These are phyloP conservation scores for Aspergillus campestris DNA, from an alignment of 495 filamentous ascomycete genomes.

Conservation along the genomic window DNA sequence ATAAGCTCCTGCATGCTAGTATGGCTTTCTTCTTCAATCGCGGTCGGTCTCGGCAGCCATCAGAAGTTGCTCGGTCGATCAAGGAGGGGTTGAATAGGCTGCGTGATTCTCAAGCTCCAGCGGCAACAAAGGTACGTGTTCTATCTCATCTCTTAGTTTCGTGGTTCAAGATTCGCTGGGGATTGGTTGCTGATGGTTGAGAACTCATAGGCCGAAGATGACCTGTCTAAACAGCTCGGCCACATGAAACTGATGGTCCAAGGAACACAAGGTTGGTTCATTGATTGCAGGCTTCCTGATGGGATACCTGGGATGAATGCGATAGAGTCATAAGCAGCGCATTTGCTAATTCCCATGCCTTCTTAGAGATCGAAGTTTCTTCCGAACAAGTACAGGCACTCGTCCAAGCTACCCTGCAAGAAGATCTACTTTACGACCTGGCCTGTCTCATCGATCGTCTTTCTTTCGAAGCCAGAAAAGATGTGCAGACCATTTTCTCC, in stretches of 20 bases:
- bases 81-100: slow-evolving; percentile 48
- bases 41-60: slow-evolving; percentile 44
- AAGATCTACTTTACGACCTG: slow-evolving; percentile 79
- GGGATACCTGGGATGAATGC: too few relatives aligned
- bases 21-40: slow-evolving; percentile 94
- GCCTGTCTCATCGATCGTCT: slow-evolving; percentile 70
- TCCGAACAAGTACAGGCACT: slow-evolving; percentile 80
- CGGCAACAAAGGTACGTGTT: slow-evolving; percentile 11
- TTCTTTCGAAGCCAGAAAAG: slow-evolving; percentile 90
- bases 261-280: slow-evolving; percentile 62
- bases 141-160: not conserved
- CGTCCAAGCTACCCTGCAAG: slow-evolving; percentile 69
- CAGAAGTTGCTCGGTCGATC: slow-evolving; percentile 48
- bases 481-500: slow-evolving; percentile 83
- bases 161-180: slow-evolving; percentile 1
- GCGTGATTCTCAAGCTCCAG: slow-evolving; percentile 31
- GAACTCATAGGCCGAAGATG: slow-evolving; percentile 53
- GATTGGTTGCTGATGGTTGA: slow-evolving; percentile 23
- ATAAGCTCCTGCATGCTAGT: slow-evolving; percentile 4
- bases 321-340: too few relatives aligned
- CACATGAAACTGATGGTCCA: slow-evolving; percentile 81
- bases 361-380: slow-evolving; percentile 68
- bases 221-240: slow-evolving; percentile 63
- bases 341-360: not conserved
- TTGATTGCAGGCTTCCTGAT: slow-evolving; percentile 3